Conservation (phyloP, 768 basidiomycete species). For the Rhizopogon salebrosus region DNA sequence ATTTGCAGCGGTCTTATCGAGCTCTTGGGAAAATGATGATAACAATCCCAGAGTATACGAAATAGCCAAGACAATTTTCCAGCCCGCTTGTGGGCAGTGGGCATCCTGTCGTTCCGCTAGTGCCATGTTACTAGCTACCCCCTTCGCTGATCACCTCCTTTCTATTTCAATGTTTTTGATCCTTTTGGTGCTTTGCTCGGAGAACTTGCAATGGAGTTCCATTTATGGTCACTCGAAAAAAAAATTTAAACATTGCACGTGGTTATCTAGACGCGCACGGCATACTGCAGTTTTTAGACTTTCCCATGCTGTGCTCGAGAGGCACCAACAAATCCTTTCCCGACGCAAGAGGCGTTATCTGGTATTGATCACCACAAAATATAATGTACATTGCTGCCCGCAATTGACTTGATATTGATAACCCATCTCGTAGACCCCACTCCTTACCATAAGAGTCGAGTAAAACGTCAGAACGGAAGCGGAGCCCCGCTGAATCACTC, state of each 20-base stretch:
- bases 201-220: constrained; percentile 8
- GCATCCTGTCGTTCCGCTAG: neutral
- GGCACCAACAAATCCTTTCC: no score
- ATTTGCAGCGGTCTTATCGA: constrained; percentile 14
- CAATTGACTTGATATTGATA: neutral
- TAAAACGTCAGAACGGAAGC: constrained; percentile 9
- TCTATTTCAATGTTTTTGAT: neutral
- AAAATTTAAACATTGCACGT: constrained; percentile 17
- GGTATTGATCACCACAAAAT: no score
- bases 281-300: constrained; percentile 12
- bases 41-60: neutral
- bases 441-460: constrained; percentile 12
- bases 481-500: constrained; percentile 14
- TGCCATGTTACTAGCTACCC: neutral
- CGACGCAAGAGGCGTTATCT: no score
- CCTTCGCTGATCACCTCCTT: neutral
- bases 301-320: constrained; percentile 12
- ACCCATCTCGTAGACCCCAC: neutral
- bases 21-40: constrained; percentile 9
- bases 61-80: neutral
- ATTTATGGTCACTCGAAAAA: constrained; percentile 10
- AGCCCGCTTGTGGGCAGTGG: no score
- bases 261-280: constrained; percentile 6
- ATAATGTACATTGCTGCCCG: no score
- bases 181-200: constrained; percentile 20